These are phyloP conservation scores for Mycena albidolilacea DNA, from an alignment of 768 basidiomycete genomes.

Conservation along the genomic window DNA sequence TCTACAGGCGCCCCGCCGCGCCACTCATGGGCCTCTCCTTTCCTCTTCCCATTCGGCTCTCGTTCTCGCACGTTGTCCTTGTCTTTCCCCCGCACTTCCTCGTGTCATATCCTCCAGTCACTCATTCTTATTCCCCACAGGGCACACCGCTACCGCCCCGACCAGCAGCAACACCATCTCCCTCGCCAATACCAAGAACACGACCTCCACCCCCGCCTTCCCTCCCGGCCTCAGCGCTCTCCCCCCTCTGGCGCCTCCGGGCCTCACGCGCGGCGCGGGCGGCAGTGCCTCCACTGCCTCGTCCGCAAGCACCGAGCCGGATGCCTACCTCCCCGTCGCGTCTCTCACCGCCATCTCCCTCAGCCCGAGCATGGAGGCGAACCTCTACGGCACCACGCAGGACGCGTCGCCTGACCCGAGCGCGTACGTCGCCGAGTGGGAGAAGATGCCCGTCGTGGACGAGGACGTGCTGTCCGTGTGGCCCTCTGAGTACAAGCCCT, in stretches of 20 bases:
- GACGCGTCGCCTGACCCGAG: slow-evolving; percentile 39
- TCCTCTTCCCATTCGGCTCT: no score
- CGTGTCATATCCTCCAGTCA: no score
- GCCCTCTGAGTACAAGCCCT: neutral
- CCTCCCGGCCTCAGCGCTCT: slow-evolving; percentile 18
- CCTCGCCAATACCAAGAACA: neutral
- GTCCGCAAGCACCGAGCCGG: neutral
- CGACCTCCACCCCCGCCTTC: neutral
- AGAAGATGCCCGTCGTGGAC: slow-evolving; percentile 36
- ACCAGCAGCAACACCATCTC: slow-evolving; percentile 35
- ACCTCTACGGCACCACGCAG: slow-evolving; percentile 37
- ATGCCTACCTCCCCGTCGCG: neutral
- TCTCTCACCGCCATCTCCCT: slow-evolving; percentile 38
- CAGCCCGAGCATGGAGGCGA: slow-evolving; percentile 46
- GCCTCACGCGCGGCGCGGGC: slow-evolving; percentile 20
- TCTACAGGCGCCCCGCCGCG: no score
- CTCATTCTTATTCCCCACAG: slow-evolving; percentile 4
- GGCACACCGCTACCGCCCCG: slow-evolving; percentile 39
- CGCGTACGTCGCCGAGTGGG: slow-evolving; percentile 45
- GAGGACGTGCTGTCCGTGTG: slow-evolving; percentile 2
- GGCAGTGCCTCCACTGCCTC: slow-evolving; percentile 20
- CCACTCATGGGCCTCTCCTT: no score
- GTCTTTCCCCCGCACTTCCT: neutral
- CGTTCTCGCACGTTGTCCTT: no score
- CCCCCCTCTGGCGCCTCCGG: slow-evolving; percentile 13